phyloP scores from a whole-genome alignment of 805 yeast species.

The Helenozyma rhizophorensis region DNA sequence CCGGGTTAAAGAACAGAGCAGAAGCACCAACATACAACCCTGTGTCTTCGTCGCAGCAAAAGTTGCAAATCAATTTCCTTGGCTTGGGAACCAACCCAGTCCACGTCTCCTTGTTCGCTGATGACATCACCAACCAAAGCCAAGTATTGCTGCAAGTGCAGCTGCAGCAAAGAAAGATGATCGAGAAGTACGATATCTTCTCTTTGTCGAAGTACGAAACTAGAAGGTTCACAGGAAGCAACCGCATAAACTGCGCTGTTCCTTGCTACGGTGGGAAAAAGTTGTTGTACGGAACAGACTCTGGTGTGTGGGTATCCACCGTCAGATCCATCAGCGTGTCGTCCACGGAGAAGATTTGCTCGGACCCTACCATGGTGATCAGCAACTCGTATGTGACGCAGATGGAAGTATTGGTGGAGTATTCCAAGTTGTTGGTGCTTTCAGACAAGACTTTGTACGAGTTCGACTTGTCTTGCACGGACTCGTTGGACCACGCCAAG shows the following conservation, averaged over 20 bases:
- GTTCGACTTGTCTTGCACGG: slow-evolving; percentile 57
- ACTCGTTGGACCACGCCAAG: slow-evolving; percentile 43
- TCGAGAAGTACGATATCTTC: slow-evolving; percentile 72
- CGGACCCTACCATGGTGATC: slow-evolving; percentile 73
- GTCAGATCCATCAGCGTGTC: slow-evolving; percentile 50
- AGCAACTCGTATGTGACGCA: slow-evolving; percentile 77
- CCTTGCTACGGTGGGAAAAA: slow-evolving; percentile 95
- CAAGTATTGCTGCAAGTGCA: slow-evolving; percentile 76
- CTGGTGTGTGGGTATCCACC: slow-evolving; percentile 83
- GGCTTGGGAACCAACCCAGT: slow-evolving; percentile 54
- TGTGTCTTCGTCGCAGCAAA: slow-evolving; percentile 25
- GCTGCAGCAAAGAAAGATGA: slow-evolving; percentile 70
- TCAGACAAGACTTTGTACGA: slow-evolving; percentile 79
- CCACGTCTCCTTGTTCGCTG: slow-evolving; percentile 49
- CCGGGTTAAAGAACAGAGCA: slow-evolving; percentile 23
- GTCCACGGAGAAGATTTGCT: slow-evolving; percentile 47
- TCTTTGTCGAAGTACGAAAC: slow-evolving; percentile 72
- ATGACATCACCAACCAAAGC: slow-evolving; percentile 60
- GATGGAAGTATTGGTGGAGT: slow-evolving; percentile 87
- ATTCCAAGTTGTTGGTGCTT: slow-evolving; percentile 73
- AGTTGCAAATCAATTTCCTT: slow-evolving; percentile 47
- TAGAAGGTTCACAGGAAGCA: slow-evolving; percentile 65
- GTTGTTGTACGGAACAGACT: slow-evolving; percentile 84
- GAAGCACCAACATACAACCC: slow-evolving; percentile 26
- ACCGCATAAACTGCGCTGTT: slow-evolving; percentile 84